Evolutionary conservation across 1,284 basidiomycete genomes (phyloP).

Genomic region (Stygiomarasmius scandens): DNA sequence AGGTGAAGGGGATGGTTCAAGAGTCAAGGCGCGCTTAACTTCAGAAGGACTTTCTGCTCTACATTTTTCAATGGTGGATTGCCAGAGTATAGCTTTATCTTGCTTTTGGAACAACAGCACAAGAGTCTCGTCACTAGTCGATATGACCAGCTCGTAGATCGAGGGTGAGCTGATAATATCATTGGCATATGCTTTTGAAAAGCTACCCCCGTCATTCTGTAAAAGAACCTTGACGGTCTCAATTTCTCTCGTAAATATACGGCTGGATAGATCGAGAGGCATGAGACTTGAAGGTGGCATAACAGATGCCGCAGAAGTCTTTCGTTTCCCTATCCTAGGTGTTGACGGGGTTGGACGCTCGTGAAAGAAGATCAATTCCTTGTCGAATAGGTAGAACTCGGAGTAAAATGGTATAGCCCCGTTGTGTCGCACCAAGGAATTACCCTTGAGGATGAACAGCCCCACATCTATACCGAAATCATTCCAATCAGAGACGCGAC

Average conservation of each 20-base stretch:
- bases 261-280: neutral
- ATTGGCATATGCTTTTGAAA: neutral
- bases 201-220: neutral
- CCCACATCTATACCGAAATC: constrained; percentile 9
- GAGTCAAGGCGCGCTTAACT: neutral
- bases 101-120: neutral
- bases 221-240: neutral
- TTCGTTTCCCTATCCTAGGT: constrained; percentile 11
- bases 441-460: neutral
- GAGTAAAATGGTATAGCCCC: constrained; percentile 8
- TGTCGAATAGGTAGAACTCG: constrained; percentile 15
- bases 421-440: constrained; percentile 12
- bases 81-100: constrained; percentile 1
- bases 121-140: neutral
- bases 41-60: neutral
- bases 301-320: constrained; percentile 2
- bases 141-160: neutral
- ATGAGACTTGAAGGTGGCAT: neutral
- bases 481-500: constrained; percentile 13
- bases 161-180: neutral
- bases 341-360: constrained; percentile 9
- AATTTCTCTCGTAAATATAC: neutral
- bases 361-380: constrained; percentile 13
- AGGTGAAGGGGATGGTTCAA: neutral
- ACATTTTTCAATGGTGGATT: neutral